Conservation (phyloP, 2,329 filamentous ascomycete species). For the Pseudogymnoascus sp. region DNA sequence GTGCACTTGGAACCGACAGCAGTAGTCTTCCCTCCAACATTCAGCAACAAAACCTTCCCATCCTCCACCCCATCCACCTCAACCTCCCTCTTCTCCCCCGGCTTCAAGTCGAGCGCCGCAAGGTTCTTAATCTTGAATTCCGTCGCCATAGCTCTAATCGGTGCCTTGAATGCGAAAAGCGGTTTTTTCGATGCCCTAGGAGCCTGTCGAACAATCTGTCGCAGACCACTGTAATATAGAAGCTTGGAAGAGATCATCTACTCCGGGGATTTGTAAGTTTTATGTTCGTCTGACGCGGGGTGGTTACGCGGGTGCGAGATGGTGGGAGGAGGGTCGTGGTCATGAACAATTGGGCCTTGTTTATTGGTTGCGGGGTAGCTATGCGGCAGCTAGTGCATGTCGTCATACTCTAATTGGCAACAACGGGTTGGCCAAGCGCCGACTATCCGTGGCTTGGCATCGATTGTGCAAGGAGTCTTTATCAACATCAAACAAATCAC, state of each 20-base stretch:
- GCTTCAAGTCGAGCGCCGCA: conserved; percentile 55
- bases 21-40: conserved; percentile 66
- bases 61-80: conserved; percentile 85
- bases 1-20: conserved; percentile 79
- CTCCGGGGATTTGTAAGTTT: background rate
- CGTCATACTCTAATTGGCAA: background rate
- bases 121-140: conserved; percentile 5
- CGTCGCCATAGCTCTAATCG: background rate
- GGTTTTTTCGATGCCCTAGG: background rate
- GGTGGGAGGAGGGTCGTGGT: background rate
- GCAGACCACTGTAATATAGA: background rate
- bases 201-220: conserved; percentile 5
- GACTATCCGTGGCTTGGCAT: conserved; percentile 4
- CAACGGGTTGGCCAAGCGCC: background rate
- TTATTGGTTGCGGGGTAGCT: conserved; percentile 2
- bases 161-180: background rate
- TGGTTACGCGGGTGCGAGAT: background rate
- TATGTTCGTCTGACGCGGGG: background rate
- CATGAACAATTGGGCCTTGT: background rate
- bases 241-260: conserved; percentile 1
- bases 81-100: conserved; percentile 77
- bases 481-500: background rate
- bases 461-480: background rate
- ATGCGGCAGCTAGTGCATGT: background rate
- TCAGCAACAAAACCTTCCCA: conserved; percentile 80